Evolutionary conservation across 306 rosid genomes (phyloP), one percentile per base, ranked within the genome.

Genomic region (Mimosa pudica): DNA sequence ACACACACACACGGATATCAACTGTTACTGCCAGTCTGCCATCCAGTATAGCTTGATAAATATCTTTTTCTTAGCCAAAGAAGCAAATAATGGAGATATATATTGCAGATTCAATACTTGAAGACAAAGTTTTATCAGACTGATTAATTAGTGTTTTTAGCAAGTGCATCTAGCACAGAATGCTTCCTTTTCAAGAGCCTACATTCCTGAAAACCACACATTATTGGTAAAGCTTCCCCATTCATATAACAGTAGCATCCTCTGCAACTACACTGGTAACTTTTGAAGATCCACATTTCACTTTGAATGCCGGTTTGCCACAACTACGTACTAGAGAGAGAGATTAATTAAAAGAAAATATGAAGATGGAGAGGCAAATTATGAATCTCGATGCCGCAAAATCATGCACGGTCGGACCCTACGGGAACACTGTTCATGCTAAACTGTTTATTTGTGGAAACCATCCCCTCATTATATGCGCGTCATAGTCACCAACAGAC

Each of bases 341-440:
- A n/a, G 61, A 55, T 16, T 55, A 17, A 42, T 45, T 24, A 80
- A 84, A 87, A 74, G 83, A 77, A 85, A 70, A 65, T 81, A 62
- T 8, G 18, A 1, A 66, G 9, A 10, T 55, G 84, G 2, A 17
- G 77, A 55, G 70, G 64, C 42, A 75, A 67, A 46, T 74, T 74
- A 85, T 85, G 89, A 71, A 83, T 88, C 87, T 85, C 90, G 86
- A 88, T 82, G 24, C 87, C 90, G 86, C 80, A 82, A 82, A 67
- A 85, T 83, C 80, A 62, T 32, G n/a, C 68, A 74, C 87, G 88
- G 89, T 83, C 83, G 90, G 87, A 83, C 60, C 69, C 71, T 24
- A 78, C 57, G 84, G 84, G 81, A 84, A 84, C 89, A 88, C 16
- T 81, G 81, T 83, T 73, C 81, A 72, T 81, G 57, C 67, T 30